These are phyloP conservation scores for Mycena amicta DNA, from an alignment of 768 basidiomycete genomes.

Conservation along the genomic window DNA sequence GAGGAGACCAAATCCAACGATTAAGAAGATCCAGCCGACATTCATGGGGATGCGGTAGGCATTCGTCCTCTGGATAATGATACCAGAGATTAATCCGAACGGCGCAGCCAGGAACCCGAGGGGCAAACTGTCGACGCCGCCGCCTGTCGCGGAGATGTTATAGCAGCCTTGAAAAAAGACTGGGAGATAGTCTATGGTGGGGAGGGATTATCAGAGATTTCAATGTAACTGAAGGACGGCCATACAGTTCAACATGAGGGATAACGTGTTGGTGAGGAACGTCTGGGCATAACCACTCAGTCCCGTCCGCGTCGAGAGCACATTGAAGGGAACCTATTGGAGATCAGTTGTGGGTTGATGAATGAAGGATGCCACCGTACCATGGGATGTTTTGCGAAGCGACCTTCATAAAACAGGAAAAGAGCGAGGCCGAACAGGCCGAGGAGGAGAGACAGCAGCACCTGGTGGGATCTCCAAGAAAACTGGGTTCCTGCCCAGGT, in stretches of 20 bases:
- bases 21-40: conserved; percentile 33
- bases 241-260: no score
- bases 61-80: conserved; percentile 34
- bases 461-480: conserved; percentile 40
- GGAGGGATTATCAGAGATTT: neutral
- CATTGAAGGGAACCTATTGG: conserved; percentile 33
- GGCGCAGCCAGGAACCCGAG: conserved; percentile 39
- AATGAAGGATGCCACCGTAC: no score
- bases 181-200: conserved; percentile 36
- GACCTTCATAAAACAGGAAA: conserved; percentile 41
- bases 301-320: conserved; percentile 35
- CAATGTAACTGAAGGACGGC: no score
- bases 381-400: conserved; percentile 34
- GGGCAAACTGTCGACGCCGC: conserved; percentile 37
- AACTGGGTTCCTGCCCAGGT: conserved; percentile 47
- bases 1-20: conserved; percentile 39
- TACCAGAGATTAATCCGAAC: conserved; percentile 38
- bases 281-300: no score
- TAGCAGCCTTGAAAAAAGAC: conserved; percentile 36
- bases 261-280: no score
- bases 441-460: conserved; percentile 44
- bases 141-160: conserved; percentile 33
- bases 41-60: conserved; percentile 36
- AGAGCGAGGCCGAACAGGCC: conserved; percentile 39
- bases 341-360: no score